A percentile compares a stretch with the other conserved stretches of the same genome.
Conservation (phyloP, 2,329 filamentous ascomycete species). For the Fusarium coffeatum region DNA sequence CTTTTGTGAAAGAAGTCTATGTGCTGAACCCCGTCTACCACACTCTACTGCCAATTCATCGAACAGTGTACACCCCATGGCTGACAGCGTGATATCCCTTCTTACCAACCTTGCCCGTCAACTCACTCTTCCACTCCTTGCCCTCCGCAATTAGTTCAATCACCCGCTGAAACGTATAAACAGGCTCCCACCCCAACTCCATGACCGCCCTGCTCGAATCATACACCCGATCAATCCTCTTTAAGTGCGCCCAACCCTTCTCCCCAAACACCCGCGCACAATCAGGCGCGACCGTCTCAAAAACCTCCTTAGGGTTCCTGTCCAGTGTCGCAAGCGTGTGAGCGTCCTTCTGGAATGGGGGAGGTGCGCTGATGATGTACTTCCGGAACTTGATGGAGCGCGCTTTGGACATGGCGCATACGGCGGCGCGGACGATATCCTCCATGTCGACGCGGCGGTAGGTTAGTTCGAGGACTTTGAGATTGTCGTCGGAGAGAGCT, state of each 20-base stretch:
- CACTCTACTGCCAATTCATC: constrained; percentile 30
- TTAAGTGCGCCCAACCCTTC: constrained; percentile 53
- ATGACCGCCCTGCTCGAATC: constrained; percentile 55
- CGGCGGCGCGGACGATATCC: constrained; percentile 57
- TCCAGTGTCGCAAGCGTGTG: constrained; percentile 52
- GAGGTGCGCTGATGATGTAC: constrained; percentile 59
- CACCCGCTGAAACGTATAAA: constrained; percentile 54
- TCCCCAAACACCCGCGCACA: constrained; percentile 48
- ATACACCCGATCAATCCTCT: constrained; percentile 58
- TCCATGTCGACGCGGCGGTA: constrained; percentile 59
- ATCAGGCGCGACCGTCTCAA: constrained; percentile 45
- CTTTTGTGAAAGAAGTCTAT: not conserved
- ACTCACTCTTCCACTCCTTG: constrained; percentile 54
- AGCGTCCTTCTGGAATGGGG: constrained; percentile 52
- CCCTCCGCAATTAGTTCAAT: constrained; percentile 52
- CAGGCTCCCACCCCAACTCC: constrained; percentile 58
- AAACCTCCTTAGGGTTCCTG: constrained; percentile 47
- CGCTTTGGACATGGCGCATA: constrained; percentile 54
- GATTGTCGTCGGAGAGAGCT: constrained; percentile 55
- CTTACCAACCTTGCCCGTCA: constrained; percentile 55
- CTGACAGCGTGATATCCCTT: constrained; percentile 58
- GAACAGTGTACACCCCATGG: constrained; percentile 58
- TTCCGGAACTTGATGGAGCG: constrained; percentile 51
- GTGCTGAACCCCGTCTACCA: not conserved
- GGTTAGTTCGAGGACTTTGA: constrained; percentile 61